Percentiles rank a stretch among this genome's conserved stretches.
phyloP scores from a whole-genome alignment of 2,329 filamentous ascomycete genomes.

The Phyllachora maydis region DNA sequence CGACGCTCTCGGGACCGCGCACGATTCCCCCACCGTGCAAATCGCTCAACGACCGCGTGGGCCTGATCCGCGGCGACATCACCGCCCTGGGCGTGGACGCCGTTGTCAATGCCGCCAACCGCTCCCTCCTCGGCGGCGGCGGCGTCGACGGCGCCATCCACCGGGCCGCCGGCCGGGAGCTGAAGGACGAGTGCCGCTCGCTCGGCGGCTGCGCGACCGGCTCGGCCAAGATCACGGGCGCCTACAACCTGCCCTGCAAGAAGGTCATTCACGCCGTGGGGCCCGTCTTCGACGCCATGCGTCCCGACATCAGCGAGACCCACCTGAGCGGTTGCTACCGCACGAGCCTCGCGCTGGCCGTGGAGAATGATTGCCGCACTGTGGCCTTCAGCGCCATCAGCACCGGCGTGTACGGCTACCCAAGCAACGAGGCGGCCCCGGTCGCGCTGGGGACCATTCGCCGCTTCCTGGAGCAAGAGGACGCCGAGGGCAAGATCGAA shows the following conservation, averaged over 20 bases:
- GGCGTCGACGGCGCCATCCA: slow-evolving; percentile 86
- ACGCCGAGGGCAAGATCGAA: slow-evolving; percentile 33
- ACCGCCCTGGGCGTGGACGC: slow-evolving; percentile 58
- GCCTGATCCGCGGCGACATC: slow-evolving; percentile 57
- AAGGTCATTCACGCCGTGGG: slow-evolving; percentile 85
- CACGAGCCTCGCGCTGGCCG: slow-evolving; percentile 51
- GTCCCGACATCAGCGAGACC: slow-evolving; percentile 19
- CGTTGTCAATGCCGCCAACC: slow-evolving; percentile 88
- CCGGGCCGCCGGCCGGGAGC: slow-evolving; percentile 47
- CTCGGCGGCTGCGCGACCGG: slow-evolving; percentile 60
- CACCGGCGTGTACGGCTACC: slow-evolving; percentile 82
- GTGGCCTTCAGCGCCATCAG: slow-evolving; percentile 74
- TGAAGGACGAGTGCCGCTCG: slow-evolving; percentile 50
- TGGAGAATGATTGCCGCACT: slow-evolving; percentile 39
- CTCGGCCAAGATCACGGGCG: slow-evolving; percentile 62
- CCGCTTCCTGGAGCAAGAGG: slow-evolving; percentile 29
- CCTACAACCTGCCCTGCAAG: slow-evolving; percentile 53
- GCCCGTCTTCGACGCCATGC: slow-evolving; percentile 41
- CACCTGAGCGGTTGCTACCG: slow-evolving; percentile 45
- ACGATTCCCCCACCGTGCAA: slow-evolving; percentile 16
- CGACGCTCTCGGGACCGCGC: slow-evolving; percentile 6
- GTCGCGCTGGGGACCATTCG: slow-evolving; percentile 43
- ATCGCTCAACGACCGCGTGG: slow-evolving; percentile 47
- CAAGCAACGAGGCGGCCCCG: slow-evolving; percentile 49
- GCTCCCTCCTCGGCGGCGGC: slow-evolving; percentile 60